Evolutionary conservation across 768 basidiomycete genomes (phyloP).

Genomic region (Roridomyces roridus): DNA sequence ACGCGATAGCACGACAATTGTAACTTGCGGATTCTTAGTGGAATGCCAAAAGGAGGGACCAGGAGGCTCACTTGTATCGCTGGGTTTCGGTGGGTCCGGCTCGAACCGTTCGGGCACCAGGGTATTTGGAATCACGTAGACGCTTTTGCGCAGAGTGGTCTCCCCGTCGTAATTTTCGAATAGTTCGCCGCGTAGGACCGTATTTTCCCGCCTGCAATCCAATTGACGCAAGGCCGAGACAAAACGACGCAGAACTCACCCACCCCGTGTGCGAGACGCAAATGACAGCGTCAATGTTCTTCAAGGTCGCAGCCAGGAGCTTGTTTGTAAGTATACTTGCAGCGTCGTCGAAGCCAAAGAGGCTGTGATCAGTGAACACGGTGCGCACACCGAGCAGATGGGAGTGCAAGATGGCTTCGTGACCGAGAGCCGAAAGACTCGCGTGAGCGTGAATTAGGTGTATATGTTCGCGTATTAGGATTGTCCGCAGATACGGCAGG

Average conservation of each 20-base stretch:
- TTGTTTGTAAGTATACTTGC: conserved; percentile 98
- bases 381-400: conserved; percentile 87
- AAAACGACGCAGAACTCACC: conserved; percentile 25
- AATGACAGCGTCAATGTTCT: conserved; percentile 92
- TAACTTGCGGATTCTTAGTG: no score
- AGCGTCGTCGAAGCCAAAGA: conserved; percentile 97
- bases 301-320: conserved; percentile 82
- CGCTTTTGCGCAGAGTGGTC: conserved; percentile 57
- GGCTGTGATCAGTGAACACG: conserved; percentile 95
- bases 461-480: conserved; percentile 85
- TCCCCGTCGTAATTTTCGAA: conserved; percentile 57
- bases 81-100: conserved; percentile 54
- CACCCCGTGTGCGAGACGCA: conserved; percentile 98
- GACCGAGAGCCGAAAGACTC: conserved; percentile 85
- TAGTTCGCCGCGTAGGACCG: conserved; percentile 84
- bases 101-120: conserved; percentile 86
- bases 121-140: conserved; percentile 95
- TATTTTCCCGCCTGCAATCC: conserved; percentile 88
- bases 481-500: conserved; percentile 89
- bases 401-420: conserved; percentile 91
- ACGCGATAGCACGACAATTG: conserved; percentile 88
- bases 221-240: not conserved
- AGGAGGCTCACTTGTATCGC: conserved; percentile 60
- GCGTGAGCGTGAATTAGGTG: conserved; percentile 93
- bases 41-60: not conserved